Evolutionary conservation across 441 rosid genomes (phyloP), one percentile per base, ranked within the genome.

Genomic region (Pelargonium citronellum): DNA sequence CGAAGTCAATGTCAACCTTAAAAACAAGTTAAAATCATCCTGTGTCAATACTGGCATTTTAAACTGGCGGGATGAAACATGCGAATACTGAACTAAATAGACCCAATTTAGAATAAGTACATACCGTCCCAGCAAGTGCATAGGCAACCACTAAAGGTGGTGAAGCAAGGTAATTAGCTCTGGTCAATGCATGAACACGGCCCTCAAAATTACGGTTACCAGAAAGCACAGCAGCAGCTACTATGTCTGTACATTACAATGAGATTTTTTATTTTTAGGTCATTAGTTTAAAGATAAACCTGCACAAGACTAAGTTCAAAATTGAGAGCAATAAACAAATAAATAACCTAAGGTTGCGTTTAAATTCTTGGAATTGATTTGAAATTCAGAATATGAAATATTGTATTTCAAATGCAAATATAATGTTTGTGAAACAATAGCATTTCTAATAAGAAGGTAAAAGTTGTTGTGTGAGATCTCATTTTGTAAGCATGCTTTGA

Each of bases 81-180:
- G 19, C 17, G 37, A 73, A 15, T n/a, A 53, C 16, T 17, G 20
- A 53, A 53, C 60, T 53, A 6, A 53, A 20, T 16, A 53, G 22
- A 15, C 16, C 16, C 13, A 49, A 3, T 4, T 16, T 5, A 53
- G 12, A 7, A 53, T 22, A 24, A 12, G 15, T 64, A 24, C 7
- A 3, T 89, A 95, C 99, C 83, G 97, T 95, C 80, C 98, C 98
- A 83, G 99, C 98, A 76, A 95, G 97, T 69, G 99, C 98, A 85
- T 95, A 95, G 43, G 96, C 99, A 73, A 95, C 97, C 74, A 95
- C 97, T 69, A 92, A 76, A 71, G 98, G 99, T 70, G 99, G 97
- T 27, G 99, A 95, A 77, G 98, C 99, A 75, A 95, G 98, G 80
- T 90, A 95, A 84, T 92, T 95, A 62, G 99, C 99, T 79, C 99